A percentile compares a stretch with the other conserved stretches of the same genome.
Evolutionary conservation across 768 basidiomycete genomes (phyloP).

Genomic region (Hericium coralloides): DNA sequence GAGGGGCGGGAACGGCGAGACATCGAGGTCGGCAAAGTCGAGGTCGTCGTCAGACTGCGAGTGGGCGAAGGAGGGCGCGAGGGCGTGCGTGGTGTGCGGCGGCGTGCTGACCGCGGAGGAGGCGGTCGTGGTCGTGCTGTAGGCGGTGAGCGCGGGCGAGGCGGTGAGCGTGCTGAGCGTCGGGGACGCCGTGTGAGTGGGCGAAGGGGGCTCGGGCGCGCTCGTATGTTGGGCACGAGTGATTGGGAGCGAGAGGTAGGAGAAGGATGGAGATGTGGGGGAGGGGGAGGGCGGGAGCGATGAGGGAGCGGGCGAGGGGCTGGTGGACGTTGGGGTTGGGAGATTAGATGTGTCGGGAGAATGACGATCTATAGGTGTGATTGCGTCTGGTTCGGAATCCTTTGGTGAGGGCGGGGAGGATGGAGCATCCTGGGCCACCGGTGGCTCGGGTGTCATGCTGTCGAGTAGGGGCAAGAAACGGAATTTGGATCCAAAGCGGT

Average conservation of each 20-base stretch:
- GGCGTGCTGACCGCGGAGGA: not conserved
- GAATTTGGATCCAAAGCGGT: slow-evolving; percentile 9
- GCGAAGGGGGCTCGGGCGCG: not conserved
- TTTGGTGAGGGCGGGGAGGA: too few species aligned
- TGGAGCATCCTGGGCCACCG: too few species aligned
- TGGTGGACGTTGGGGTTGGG: not conserved
- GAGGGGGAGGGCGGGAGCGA: not conserved
- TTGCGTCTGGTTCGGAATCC: not conserved
- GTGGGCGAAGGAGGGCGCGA: not conserved
- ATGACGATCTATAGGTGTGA: not conserved
- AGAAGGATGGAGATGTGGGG: not conserved
- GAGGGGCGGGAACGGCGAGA: not conserved
- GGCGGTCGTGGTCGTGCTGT: not conserved
- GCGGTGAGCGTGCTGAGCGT: not conserved
- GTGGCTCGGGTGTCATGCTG: not conserved
- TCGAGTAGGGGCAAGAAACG: slow-evolving; percentile 12
- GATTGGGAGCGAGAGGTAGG: not conserved
- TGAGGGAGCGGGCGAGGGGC: not conserved
- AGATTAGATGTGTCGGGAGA: not conserved
- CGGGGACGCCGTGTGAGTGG: not conserved
- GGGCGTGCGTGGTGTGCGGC: not conserved
- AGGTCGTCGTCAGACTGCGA: not conserved
- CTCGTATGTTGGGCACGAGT: not conserved
- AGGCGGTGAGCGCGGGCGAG: not conserved
- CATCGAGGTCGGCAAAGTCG: not conserved